These are phyloP conservation scores for Leccinum subtestaceum DNA, from an alignment of 768 basidiomycete genomes.

Conservation along the genomic window DNA sequence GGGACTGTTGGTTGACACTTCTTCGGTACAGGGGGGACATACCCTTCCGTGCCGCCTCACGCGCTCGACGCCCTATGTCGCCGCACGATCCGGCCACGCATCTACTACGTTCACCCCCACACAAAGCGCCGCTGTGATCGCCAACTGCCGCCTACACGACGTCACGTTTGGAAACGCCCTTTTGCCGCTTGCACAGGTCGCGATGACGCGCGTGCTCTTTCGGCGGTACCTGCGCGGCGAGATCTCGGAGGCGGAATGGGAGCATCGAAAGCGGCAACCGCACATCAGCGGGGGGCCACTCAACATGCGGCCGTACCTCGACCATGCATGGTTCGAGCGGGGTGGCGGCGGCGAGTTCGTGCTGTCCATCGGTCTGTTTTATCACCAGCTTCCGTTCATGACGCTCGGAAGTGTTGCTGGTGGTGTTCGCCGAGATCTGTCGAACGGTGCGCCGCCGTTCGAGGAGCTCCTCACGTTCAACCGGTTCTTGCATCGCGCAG, in stretches of 20 bases:
- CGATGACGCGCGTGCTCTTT: slow-evolving; percentile 49
- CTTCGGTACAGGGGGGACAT: slow-evolving; percentile 52
- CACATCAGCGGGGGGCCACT: background rate
- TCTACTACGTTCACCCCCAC: slow-evolving; percentile 27
- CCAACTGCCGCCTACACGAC: slow-evolving; percentile 39
- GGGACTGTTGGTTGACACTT: background rate
- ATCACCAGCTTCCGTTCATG: slow-evolving; percentile 45
- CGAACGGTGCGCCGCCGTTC: slow-evolving; percentile 36
- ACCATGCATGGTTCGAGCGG: slow-evolving; percentile 41
- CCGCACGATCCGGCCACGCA: slow-evolving; percentile 35
- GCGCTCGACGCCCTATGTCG: slow-evolving; percentile 32
- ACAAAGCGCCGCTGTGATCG: slow-evolving; percentile 32
- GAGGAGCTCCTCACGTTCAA: slow-evolving; percentile 40
- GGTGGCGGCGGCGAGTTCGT: slow-evolving; percentile 47
- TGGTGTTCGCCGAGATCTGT: background rate
- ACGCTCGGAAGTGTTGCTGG: slow-evolving; percentile 32
- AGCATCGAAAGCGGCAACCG: slow-evolving; percentile 32
- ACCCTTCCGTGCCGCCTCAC: slow-evolving; percentile 47
- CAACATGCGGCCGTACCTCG: slow-evolving; percentile 42
- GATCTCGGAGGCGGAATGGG: slow-evolving; percentile 52
- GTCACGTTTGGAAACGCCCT: slow-evolving; percentile 53
- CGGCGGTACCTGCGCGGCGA: slow-evolving; percentile 45
- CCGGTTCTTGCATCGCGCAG: slow-evolving; percentile 47
- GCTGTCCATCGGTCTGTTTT: slow-evolving; percentile 42
- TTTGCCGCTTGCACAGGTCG: slow-evolving; percentile 51